Percentiles rank a stretch among this genome's conserved stretches.
Conservation (phyloP, 495 filamentous ascomycete genomes). For the Evernia prunastri region DNA sequence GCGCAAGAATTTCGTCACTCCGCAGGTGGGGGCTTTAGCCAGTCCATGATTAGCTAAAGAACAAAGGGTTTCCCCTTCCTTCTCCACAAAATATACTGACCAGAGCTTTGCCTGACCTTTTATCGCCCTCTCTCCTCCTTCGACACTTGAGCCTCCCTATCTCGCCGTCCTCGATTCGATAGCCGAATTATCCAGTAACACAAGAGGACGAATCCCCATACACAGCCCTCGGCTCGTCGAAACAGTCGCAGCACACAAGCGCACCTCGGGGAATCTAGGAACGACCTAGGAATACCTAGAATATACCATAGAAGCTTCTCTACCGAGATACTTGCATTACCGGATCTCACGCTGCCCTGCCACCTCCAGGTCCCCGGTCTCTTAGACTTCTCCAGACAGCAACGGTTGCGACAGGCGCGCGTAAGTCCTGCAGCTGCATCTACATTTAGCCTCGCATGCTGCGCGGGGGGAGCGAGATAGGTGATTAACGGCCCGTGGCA, state of each 20-base stretch:
- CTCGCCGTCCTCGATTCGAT: neutral
- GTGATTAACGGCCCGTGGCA: slow-evolving; percentile 17
- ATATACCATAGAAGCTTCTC: neutral
- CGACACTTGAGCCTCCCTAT: neutral
- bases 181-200: neutral
- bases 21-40: neutral
- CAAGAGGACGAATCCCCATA: neutral
- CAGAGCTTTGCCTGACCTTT: neutral
- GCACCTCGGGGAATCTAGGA: slow-evolving; percentile 11
- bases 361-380: slow-evolving; percentile 1
- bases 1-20: neutral
- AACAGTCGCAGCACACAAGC: slow-evolving; percentile 1
- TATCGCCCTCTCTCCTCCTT: neutral
- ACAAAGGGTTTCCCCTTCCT: neutral
- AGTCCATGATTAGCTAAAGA: neutral
- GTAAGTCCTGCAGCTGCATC: slow-evolving; percentile 6
- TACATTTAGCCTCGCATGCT: slow-evolving; percentile 10
- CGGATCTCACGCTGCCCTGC: neutral
- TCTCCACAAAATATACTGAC: neutral
- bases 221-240: neutral
- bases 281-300: neutral
- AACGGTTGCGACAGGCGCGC: slow-evolving; percentile 16
- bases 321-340: neutral
- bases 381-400: neutral
- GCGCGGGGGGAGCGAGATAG: slow-evolving; percentile 14